Percentiles rank a stretch among this genome's conserved stretches.
Evolutionary conservation across 2,329 filamentous ascomycete species (phyloP).

Genomic region (Keithomyces neogunnii): DNA sequence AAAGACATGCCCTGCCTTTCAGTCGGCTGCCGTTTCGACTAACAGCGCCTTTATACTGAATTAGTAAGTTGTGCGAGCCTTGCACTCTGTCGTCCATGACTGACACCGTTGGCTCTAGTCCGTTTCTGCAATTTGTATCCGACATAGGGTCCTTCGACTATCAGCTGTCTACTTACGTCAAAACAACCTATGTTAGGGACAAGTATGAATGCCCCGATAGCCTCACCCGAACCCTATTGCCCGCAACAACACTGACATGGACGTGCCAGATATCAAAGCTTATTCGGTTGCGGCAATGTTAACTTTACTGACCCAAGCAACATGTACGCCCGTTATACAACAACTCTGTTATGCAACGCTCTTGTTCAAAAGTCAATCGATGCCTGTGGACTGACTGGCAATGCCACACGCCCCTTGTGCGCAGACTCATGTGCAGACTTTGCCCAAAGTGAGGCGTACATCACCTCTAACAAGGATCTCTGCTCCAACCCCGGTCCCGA

Average conservation of each 20-base stretch:
- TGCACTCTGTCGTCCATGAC: background rate
- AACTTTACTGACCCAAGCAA: conserved; percentile 70
- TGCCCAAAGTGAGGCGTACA: conserved; percentile 80
- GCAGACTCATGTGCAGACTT: conserved; percentile 82
- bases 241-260: background rate
- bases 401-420: conserved; percentile 67
- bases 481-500: conserved; percentile 60
- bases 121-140: conserved; percentile 78
- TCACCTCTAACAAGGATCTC: conserved; percentile 64
- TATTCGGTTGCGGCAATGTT: conserved; percentile 73
- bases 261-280: conserved; percentile 60
- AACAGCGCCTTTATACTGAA: conserved; percentile 45
- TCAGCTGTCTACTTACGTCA: conserved; percentile 63
- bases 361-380: conserved; percentile 82
- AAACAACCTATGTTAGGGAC: conserved; percentile 62
- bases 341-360: conserved; percentile 83
- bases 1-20: conserved; percentile 63
- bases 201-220: conserved; percentile 47
- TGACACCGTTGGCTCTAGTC: conserved; percentile 38
- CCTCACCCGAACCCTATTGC: background rate
- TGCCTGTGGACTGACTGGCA: conserved; percentile 57
- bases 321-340: conserved; percentile 90
- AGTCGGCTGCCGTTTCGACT: conserved; percentile 62
- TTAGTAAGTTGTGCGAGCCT: conserved; percentile 46
- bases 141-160: conserved; percentile 69